Base-by-base conservation (phyloP, 2,329 filamentous ascomycete species). In the Chalara sp. region DNA sequence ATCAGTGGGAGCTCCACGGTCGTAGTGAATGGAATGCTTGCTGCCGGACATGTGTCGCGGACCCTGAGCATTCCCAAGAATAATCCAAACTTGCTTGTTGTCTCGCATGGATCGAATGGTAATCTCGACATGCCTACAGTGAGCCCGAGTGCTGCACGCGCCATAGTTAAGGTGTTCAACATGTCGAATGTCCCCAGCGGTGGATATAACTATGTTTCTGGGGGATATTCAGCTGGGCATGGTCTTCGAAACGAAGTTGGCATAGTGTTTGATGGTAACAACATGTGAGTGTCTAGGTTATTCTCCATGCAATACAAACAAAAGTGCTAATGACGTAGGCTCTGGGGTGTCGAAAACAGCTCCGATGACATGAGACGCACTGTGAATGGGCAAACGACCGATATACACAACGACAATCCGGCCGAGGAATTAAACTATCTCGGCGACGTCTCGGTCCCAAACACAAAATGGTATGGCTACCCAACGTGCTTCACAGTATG, bases 221-320 rank as follows among this genome's bases (percentile, higher is more conserved):
- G 41, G 28, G 56, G 56, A 7, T 53, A 49, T 40, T 45, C 49
- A 8, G 43, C 48, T 12, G 57, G 51, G 31, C 57, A 56, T 40
- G 57, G 57, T 6, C 49, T 59, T 10, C 50, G 57, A 28, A 59
- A 59, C 42, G 53, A 57, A 11, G 55, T 59, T 33, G 55, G 57
- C 13, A 21, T 57, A 28, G 43, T 32, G 3, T 53, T 52, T 28
- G 28, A 50, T 4, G 6, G 13, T 8, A 42, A 50, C 12, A 50
- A 52, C 32, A 48, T 52, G 46, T 37, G n/a, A 37, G n/a, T 37
- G 35, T 37, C 8, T n/a, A 8, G 8, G 8, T 37, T 37, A 37
- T n/a, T 37, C 35, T 4, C 21, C 21, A 21, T 21, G 21, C 35
- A 37, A 2, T 37, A 37, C 35, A 37, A 10, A 37, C 35, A 10